Evolutionary conservation across 345 rosid species (phyloP), one percentile per base, ranked within the genome.

Genomic region (Geranium brycei): DNA sequence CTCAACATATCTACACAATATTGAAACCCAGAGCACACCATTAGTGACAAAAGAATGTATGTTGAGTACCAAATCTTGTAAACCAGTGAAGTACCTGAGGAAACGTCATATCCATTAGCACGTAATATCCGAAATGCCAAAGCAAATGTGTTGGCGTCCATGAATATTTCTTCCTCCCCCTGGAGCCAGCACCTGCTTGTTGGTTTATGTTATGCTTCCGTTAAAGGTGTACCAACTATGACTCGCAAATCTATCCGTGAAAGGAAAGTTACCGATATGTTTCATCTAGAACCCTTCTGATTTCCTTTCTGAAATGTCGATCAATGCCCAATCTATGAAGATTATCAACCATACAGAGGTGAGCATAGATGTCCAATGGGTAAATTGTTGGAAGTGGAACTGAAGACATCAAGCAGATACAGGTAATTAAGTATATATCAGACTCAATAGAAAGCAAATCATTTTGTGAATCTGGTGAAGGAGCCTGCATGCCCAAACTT

Each of bases 361-460:
- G 89, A 62, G 79, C 66, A 77, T 75, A 76, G 35, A 79, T 69
- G 58, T 81, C 79, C 68, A 77, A 67, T n/a, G 95, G 91, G 80
- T 84, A 80, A 66, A 84, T 58, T 23, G 96, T 76, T 31, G 96
- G 97, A 66, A 83, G 97, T 93, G 89, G 97, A 66, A 83, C 99
- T 93, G 89, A 75, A 62, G 63, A 62, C 61, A 78, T 51, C 16
- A 67, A 41, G 5, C 15, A 64, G 35, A 62, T 10, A 62, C 14
- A 66, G 31, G 15, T 2, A 19, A 15, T 19, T 57, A 10, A 40
- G 23, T 5, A 23, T 61, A 58, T 23, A 51, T 4, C 35, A 17
- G 17, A 55, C 23, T 57, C 16, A 41, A 19, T 15, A 58, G 19
- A 59, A 40, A 17, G 19, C 23, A 66, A 14, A 61, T 51, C 38